Evolutionary conservation across 2,329 filamentous ascomycete genomes (phyloP), one percentile per base, ranked within the genome.

Genomic region (Ilyonectria robusta): DNA sequence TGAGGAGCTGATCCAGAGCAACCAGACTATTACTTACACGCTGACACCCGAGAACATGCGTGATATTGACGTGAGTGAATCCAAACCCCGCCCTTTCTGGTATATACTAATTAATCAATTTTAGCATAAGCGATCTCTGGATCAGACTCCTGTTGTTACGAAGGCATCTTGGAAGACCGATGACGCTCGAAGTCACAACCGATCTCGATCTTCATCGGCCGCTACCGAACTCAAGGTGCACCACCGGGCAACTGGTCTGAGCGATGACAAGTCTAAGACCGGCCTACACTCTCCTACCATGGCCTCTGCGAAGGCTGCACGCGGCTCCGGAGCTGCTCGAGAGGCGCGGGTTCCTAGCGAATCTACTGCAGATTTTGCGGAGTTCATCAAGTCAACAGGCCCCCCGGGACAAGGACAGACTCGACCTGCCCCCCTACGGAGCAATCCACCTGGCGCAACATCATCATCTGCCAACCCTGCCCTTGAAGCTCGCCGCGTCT

Each of bases 311-410:
- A 72, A 72, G 31, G 67, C 76, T 23, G 71, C 72, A 4, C 73
- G 75, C 2, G 40, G 67, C 55, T 72, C 74, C 37, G 75, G 72
- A 26, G 66, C 78, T 10, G 89, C 94, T 26, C 88, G 94, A 69
- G 94, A 97, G 71, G 91, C 94, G 2, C 88, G 92, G 68, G 84
- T 93, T 9, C 86, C 89, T 10, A 85, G 86, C 6, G 92, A 95
- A 68, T 94, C 94, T 0, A 89, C 92, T 9, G 86, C 90, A 51
- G 95, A 97, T 75, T 94, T 98, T 81, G 93, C 94, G 23, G 92
- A 97, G 66, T 98, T 97, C 78, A 94, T 97, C 75, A 92, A 94
- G 66, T 93, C 92, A 1, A 97, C 94, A 33, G 94, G 94, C 2
- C 93, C 95, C 17, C 77, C 85, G n/a, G 83, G 82, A 35, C 15